Evolutionary conservation across 192 early-diverging fungal genomes (phyloP), one percentile per base, ranked within the genome.

Genomic region (Umbelopsis sp.): DNA sequence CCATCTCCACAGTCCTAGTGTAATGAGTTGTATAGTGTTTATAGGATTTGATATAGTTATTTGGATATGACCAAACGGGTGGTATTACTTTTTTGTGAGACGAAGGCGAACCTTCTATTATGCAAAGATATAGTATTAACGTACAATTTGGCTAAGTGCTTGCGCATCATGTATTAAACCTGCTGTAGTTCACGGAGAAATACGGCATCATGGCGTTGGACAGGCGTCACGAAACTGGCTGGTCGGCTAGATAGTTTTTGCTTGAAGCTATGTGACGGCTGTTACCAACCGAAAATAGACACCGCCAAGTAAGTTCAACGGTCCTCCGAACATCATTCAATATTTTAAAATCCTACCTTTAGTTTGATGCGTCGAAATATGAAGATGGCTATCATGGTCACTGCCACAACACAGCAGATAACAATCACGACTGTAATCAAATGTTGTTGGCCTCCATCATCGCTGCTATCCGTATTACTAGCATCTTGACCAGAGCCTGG

Each of bases 241-340:
- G 56, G 56, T 4, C 56, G 56, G 56, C 56, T 62, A 14, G 56
- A 62, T 16, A 62, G 56, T 62, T 62, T 62, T 62, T 62, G 56
- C 56, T 62, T 62, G 16, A 62, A 62, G 26, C 56, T 62, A 32
- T 62, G 56, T 62, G 56, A 62, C 31, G 56, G 56, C 56, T 62
- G 56, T 32, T 34, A 14, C 56, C 29, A 12, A 14, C 26, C 24
- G 34, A 41, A 41, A 41, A 41, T 5, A 41, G 12, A 41, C 38
- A 34, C 29, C 47, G 31, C 14, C 4, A 54, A 54, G 14, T n/a
- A 62, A 62, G 56, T 62, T 62, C 31, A 62, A 32, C 5, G 17
- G 17, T 29, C 1, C 34, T 62, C 56, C 56, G 56, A 36, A 32
- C 10, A 11, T 29, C 29, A 62, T 32, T 20, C 56, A n/a, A 34